phyloP scores from a whole-genome alignment of 2,329 filamentous ascomycete species.

The Madurella fahalii region DNA sequence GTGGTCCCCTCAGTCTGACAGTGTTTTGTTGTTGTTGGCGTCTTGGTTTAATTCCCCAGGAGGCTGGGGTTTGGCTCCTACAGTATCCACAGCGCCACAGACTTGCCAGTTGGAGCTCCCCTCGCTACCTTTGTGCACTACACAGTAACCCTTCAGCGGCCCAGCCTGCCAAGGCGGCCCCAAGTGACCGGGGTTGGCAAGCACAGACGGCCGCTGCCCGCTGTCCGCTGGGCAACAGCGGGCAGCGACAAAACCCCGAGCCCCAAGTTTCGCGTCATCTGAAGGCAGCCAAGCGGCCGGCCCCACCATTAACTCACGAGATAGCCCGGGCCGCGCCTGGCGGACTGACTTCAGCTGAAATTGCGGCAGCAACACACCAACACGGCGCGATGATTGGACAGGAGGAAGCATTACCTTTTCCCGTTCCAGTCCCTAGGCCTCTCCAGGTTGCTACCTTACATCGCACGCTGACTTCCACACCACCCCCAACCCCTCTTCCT shows the following conservation, averaged over 20 bases:
- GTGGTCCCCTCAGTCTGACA: not conserved
- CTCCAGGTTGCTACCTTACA: not conserved
- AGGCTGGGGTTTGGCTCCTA: constrained; percentile 3
- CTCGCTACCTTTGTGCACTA: not conserved
- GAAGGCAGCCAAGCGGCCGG: not conserved
- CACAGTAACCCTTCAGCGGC: constrained; percentile 2
- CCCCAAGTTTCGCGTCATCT: not conserved
- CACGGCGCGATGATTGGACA: not conserved
- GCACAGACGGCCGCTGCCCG: no score
- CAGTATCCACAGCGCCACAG: constrained; percentile 4
- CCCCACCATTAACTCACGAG: not conserved
- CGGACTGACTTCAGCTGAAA: not conserved
- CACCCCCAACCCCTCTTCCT: no score
- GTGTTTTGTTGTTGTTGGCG: constrained; percentile 11
- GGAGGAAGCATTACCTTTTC: not conserved
- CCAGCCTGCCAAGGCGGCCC: constrained; percentile 3
- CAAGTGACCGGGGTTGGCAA: not conserved
- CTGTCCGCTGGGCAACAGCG: not conserved
- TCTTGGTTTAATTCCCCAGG: constrained; percentile 9
- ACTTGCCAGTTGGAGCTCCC: constrained; percentile 5
- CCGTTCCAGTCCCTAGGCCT: not conserved
- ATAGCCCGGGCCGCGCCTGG: not conserved
- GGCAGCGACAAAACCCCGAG: not conserved
- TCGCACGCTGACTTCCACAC: no score
- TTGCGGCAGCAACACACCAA: not conserved